Evolutionary conservation across 2,329 filamentous ascomycete genomes (phyloP).

Genomic region (Rhinocladiella similis): DNA sequence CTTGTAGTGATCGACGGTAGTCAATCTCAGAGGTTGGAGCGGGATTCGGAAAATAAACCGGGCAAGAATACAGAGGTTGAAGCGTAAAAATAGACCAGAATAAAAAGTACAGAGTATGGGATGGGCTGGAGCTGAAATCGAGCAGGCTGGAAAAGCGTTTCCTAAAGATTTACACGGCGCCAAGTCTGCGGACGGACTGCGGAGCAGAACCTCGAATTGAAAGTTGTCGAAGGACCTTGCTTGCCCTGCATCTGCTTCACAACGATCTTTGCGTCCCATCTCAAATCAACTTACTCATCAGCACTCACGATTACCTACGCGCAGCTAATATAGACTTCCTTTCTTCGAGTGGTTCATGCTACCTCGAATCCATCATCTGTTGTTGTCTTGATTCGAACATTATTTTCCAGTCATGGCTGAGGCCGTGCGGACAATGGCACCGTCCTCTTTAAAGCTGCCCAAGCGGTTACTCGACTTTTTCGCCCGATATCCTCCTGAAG

Average conservation of each 20-base stretch:
- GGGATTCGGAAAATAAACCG: not conserved
- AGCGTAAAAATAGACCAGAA: not conserved
- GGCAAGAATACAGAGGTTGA: not conserved
- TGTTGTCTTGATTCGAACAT: not conserved
- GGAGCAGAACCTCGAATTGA: not conserved
- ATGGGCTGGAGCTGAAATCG: too few species aligned
- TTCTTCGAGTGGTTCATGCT: not conserved
- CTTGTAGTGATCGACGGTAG: not conserved
- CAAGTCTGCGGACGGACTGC: conserved; percentile 2
- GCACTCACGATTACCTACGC: not conserved
- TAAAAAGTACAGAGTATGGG: not conserved
- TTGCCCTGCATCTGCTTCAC: not conserved
- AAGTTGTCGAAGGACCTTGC: not conserved
- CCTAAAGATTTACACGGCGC: not conserved
- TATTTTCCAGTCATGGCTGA: conserved; percentile 8
- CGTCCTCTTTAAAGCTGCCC: conserved; percentile 57
- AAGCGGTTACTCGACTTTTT: conserved; percentile 81
- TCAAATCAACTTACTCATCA: not conserved
- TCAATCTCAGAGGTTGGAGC: not conserved
- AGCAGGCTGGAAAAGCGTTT: not conserved
- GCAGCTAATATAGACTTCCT: not conserved
- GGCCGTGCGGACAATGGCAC: not conserved
- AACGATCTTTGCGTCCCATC: not conserved
- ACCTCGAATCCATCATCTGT: too few species aligned
- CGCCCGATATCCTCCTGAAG: conserved; percentile 77